Evolutionary conservation across 2,329 filamentous ascomycete species (phyloP), one percentile per base, ranked within the genome.

Genomic region (Cadophora gregata): DNA sequence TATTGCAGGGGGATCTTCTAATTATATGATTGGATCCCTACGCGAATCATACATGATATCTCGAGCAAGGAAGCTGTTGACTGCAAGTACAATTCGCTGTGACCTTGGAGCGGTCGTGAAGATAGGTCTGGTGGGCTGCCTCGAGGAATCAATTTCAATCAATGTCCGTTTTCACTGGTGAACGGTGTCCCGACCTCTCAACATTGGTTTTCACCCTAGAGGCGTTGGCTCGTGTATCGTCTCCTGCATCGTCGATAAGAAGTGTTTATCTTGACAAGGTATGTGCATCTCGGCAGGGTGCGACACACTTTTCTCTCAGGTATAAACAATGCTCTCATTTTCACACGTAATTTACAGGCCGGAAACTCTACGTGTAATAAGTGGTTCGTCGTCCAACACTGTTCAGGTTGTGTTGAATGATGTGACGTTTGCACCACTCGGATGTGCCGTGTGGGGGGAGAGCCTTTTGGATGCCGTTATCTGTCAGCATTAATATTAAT

Each of bases 301-400:
- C 38, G 58, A 60, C 38, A 24, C 21, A 12, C 55, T 58, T 58
- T 31, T 24, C 14, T 38, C 2, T 38, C 27, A 58, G n/a, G n/a
- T n/a, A 58, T 58, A 21, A 38, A 58, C 19, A 58, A 42, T 58
- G 55, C 8, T 58, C 55, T 58, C 4, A 58, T 58, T 42, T 16
- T 21, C 33, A 58, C 55, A 58, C n/a, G 55, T 25, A n/a, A n/a
- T n/a, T n/a, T n/a, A 38, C 55, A 42, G n/a, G n/a, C 33, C 25
- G n/a, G 31, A 38, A 12, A 58, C 27, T 25, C 50, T 53, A 31
- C 21, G 55, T 42, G 55, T 36, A 24, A 58, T 31, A 21, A 14
- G 9, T 25, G 31, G 25, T 25, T 31, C 19, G 21, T 27, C 25
- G n/a, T 58, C 21, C 21, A 16, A 21, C 33, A 8, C 5, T 58